These are phyloP conservation scores for Talaromyces proteolyticus DNA, from an alignment of 495 filamentous ascomycete genomes.

Conservation along the genomic window DNA sequence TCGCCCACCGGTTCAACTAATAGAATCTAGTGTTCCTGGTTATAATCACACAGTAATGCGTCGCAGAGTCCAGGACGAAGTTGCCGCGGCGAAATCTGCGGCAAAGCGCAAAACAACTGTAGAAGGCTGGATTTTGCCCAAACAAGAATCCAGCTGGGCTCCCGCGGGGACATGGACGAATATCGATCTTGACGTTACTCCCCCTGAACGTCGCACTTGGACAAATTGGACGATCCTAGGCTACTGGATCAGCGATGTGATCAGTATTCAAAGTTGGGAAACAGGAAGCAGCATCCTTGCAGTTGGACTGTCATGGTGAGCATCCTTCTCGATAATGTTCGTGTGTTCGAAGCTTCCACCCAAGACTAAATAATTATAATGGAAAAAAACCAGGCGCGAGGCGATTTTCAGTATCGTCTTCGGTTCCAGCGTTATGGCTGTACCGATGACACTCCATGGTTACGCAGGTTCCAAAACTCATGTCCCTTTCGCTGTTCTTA, in stretches of 20 bases:
- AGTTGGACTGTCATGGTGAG: slow-evolving; percentile 25
- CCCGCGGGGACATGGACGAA: slow-evolving; percentile 31
- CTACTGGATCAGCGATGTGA: slow-evolving; percentile 41
- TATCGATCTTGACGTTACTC: slow-evolving; percentile 34
- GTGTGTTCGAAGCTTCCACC: too few relatives aligned
- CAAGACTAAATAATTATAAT: background rate
- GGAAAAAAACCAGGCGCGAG: background rate
- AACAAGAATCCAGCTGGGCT: slow-evolving; percentile 1
- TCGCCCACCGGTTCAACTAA: background rate
- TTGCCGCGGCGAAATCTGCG: background rate
- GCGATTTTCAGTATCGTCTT: slow-evolving; percentile 47
- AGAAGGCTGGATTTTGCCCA: background rate
- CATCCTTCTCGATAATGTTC: too few relatives aligned
- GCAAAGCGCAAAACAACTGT: background rate
- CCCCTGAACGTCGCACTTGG: slow-evolving; percentile 38
- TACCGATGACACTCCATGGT: background rate
- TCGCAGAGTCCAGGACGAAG: background rate
- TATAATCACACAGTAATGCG: background rate
- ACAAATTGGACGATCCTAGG: slow-evolving; percentile 35
- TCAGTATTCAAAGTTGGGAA: slow-evolving; percentile 37
- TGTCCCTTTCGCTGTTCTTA: slow-evolving; percentile 62
- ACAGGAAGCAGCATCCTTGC: slow-evolving; percentile 38
- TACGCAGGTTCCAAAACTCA: slow-evolving; percentile 24
- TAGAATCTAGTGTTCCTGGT: background rate
- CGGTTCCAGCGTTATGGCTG: background rate